Conservation (phyloP, 306 rosid species). For the Datisca glomerata region DNA sequence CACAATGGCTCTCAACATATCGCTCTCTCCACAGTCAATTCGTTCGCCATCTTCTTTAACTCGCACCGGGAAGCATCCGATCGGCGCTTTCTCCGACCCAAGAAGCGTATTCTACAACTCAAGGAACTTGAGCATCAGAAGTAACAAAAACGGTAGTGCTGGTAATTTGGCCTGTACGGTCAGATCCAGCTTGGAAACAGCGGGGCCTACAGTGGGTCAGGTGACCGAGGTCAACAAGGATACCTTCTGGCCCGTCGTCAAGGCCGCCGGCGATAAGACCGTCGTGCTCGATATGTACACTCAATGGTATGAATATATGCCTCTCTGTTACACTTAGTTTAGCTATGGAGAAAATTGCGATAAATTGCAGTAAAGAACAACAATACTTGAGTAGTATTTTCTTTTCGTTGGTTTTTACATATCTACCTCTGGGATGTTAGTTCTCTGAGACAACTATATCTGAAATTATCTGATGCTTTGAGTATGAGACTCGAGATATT, state of each 20-base stretch:
- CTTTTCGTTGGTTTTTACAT: too few species aligned
- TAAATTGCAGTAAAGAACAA: too few species aligned
- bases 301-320: slow-evolving; percentile 45
- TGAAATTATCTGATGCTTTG: too few species aligned
- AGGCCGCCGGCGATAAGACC: slow-evolving; percentile 79
- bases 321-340: neutral
- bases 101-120: slow-evolving; percentile 6
- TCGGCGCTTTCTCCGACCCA: slow-evolving; percentile 7
- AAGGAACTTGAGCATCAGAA: slow-evolving; percentile 4
- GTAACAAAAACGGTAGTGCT: slow-evolving; percentile 13
- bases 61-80: slow-evolving; percentile 23
- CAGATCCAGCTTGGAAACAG: slow-evolving; percentile 57
- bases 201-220: slow-evolving; percentile 60
- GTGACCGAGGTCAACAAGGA: slow-evolving; percentile 89
- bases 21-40: slow-evolving; percentile 27
- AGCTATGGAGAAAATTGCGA: neutral
- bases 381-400: too few species aligned
- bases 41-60: slow-evolving; percentile 16
- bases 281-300: slow-evolving; percentile 97
- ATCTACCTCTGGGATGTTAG: too few species aligned
- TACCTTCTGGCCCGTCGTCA: slow-evolving; percentile 95
- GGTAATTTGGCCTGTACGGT: slow-evolving; percentile 12
- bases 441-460: too few species aligned
- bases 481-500: too few species aligned
- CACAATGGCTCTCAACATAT: slow-evolving; percentile 52